Evolutionary conservation across 2,329 filamentous ascomycete species (phyloP).

Genomic region (Metarhizium guizhouense): DNA sequence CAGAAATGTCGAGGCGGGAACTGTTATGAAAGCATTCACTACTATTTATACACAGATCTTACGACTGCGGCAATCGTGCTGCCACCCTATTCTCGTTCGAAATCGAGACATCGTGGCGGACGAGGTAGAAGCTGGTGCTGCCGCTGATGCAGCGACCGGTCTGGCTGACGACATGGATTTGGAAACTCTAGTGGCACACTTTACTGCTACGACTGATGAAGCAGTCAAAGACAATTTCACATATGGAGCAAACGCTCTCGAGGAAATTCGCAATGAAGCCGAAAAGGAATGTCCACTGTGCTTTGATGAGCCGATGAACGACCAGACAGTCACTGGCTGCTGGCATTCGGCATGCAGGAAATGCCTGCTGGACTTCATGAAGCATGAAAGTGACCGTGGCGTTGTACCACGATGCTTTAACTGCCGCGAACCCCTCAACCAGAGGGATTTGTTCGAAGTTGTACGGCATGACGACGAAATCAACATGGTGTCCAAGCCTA

Average conservation of each 20-base stretch:
- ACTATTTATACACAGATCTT: slow-evolving; percentile 97
- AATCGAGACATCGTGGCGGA: slow-evolving; percentile 80
- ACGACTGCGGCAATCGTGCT: slow-evolving; percentile 85
- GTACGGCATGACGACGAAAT: slow-evolving; percentile 63
- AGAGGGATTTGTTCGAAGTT: slow-evolving; percentile 85
- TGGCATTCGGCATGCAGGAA: slow-evolving; percentile 97
- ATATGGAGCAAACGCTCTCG: slow-evolving; percentile 80
- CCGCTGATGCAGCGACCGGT: slow-evolving; percentile 70
- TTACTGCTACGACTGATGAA: slow-evolving; percentile 61
- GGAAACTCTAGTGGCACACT: slow-evolving; percentile 72
- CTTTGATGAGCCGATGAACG: slow-evolving; percentile 88
- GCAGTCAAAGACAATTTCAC: slow-evolving; percentile 48
- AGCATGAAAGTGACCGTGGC: slow-evolving; percentile 71
- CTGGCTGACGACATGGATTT: slow-evolving; percentile 95
- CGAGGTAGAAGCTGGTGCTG: slow-evolving; percentile 68
- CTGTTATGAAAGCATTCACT: slow-evolving; percentile 88
- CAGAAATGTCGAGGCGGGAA: slow-evolving; percentile 82
- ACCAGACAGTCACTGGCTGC: slow-evolving; percentile 89
- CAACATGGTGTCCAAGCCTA: slow-evolving; percentile 35
- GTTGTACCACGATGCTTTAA: slow-evolving; percentile 78
- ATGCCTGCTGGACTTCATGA: slow-evolving; percentile 83
- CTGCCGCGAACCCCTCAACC: slow-evolving; percentile 75
- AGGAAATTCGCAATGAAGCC: slow-evolving; percentile 84
- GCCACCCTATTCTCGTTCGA: slow-evolving; percentile 81
- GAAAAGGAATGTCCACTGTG: slow-evolving; percentile 90